Conservation (phyloP, 257 asterid species). For the Solanum ahanhuiri region DNA sequence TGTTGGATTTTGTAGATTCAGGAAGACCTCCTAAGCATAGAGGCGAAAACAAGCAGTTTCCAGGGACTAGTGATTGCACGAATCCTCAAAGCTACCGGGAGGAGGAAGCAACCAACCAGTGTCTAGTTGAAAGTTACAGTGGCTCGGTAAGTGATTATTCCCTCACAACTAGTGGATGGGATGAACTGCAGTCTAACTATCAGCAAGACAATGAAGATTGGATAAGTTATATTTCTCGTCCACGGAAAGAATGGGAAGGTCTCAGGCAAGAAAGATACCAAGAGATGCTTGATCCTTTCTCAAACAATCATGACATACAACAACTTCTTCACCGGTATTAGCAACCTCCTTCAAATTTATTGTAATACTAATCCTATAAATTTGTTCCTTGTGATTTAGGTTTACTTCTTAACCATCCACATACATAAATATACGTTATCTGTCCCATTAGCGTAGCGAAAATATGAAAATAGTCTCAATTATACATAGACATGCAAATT, state of each 20-base stretch:
- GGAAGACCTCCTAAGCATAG: background rate
- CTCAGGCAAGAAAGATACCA: constrained; percentile 81
- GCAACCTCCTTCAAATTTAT: background rate
- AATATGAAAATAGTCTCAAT: background rate
- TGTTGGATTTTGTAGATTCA: constrained; percentile 1
- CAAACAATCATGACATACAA: constrained; percentile 53
- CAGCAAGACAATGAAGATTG: constrained; percentile 40
- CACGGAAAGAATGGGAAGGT: constrained; percentile 80
- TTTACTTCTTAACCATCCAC: background rate
- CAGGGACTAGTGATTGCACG: constrained; percentile 9
- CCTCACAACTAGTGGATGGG: constrained; percentile 40
- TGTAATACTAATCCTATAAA: background rate
- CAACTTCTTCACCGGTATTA: constrained; percentile 55
- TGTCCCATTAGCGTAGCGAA: background rate
- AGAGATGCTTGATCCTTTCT: constrained; percentile 83
- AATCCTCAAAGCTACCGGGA: constrained; percentile 8
- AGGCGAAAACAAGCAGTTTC: background rate
- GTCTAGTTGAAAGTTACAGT: constrained; percentile 20
- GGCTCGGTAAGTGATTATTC: constrained; percentile 38
- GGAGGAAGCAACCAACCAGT: constrained; percentile 12
- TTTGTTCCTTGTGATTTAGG: background rate
- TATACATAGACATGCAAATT: background rate
- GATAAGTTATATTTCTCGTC: constrained; percentile 74
- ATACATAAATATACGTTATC: background rate
- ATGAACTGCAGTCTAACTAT: constrained; percentile 29